Conservation (phyloP, 129 eudicot species). For the Erigeron canadensis region DNA sequence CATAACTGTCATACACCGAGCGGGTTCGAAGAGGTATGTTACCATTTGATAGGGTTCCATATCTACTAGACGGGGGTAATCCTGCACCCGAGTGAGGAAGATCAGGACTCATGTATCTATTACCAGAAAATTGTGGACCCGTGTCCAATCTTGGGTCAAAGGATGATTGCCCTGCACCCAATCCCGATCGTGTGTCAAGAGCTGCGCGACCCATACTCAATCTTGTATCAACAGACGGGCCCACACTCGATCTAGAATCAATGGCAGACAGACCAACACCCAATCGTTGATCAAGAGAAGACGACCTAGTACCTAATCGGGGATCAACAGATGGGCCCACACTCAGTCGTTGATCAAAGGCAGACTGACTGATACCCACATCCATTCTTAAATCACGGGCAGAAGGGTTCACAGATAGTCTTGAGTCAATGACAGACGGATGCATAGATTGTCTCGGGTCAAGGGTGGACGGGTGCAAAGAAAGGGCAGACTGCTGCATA, state of each 20-base stretch:
- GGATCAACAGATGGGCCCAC: not conserved
- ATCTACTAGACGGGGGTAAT: conserved; percentile 32
- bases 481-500: conserved; percentile 11
- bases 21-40: conserved; percentile 40
- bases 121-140: conserved; percentile 15
- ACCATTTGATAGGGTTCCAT: conserved; percentile 28
- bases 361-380: conserved; percentile 2
- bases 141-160: conserved; percentile 22
- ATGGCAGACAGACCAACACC: conserved; percentile 1
- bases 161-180: not conserved
- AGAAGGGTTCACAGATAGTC: conserved; percentile 10
- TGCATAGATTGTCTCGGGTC: conserved; percentile 27
- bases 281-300: not conserved
- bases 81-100: conserved; percentile 14
- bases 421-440: not conserved
- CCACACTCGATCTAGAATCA: conserved; percentile 16
- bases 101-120: conserved; percentile 14
- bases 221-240: not conserved
- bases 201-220: not conserved
- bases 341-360: not conserved
- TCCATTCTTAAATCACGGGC: conserved; percentile 8
- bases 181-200: conserved; percentile 17
- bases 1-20: conserved; percentile 37
- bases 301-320: not conserved
- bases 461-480: conserved; percentile 1